Conservation (phyloP, 78 protist species). For the Pigoraptor vietnamica region DNA sequence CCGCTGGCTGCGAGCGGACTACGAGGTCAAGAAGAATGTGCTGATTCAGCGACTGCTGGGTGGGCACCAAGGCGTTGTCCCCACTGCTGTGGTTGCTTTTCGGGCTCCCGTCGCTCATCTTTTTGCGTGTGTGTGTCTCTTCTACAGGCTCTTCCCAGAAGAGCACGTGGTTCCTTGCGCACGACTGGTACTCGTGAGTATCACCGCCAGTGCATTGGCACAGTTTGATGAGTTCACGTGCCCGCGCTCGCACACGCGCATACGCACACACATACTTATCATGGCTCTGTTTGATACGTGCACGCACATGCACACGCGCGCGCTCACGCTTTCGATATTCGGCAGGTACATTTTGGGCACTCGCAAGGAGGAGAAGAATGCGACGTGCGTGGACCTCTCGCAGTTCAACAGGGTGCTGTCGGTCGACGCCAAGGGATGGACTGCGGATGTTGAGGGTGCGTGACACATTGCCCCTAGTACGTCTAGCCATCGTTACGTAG, state of each 20-base stretch:
- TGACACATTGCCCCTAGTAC: neutral
- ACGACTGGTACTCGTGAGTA: neutral
- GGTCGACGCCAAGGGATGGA: neutral
- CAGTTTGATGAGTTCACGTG: neutral
- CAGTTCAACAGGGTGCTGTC: neutral
- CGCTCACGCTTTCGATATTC: too few species aligned
- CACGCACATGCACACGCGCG: too few species aligned
- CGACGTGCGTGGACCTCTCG: neutral
- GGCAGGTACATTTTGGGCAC: neutral
- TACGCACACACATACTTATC: too few species aligned
- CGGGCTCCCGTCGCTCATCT: neutral
- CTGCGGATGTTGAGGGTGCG: neutral
- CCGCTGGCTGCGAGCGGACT: neutral
- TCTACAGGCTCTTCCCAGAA: neutral
- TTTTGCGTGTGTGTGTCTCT: too few species aligned
- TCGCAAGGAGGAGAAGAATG: neutral
- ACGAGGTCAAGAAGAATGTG: neutral
- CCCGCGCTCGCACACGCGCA: too few species aligned
- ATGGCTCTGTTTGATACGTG: neutral
- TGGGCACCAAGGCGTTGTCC: neutral
- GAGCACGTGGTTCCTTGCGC: neutral
- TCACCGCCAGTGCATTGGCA: neutral
- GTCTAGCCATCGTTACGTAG: neutral
- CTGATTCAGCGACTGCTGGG: neutral
- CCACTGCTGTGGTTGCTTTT: neutral